These are phyloP conservation scores for Venturia oleaginea DNA, from an alignment of 2,329 filamentous ascomycete species.

Conservation along the genomic window DNA sequence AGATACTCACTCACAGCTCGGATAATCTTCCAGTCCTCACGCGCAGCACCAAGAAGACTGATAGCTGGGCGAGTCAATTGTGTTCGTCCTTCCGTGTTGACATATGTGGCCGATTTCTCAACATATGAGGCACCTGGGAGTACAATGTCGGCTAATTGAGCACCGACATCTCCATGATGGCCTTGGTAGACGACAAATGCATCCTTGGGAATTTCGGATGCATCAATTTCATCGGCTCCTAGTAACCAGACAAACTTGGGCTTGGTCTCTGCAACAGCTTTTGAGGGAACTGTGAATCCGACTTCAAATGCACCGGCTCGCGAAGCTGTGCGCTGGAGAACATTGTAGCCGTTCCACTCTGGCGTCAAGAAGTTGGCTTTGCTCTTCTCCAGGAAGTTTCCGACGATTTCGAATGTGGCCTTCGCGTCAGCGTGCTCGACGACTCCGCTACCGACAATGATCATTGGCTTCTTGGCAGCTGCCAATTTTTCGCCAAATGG, in stretches of 20 bases:
- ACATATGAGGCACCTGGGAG: slow-evolving; percentile 94
- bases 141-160: slow-evolving; percentile 85
- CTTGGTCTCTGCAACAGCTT: slow-evolving; percentile 70
- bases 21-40: slow-evolving; percentile 99
- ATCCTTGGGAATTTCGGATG: slow-evolving; percentile 83
- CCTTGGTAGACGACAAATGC: slow-evolving; percentile 97
- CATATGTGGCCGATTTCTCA: slow-evolving; percentile 90
- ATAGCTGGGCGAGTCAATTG: slow-evolving; percentile 90
- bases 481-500: slow-evolving; percentile 89
- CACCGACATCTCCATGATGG: slow-evolving; percentile 90
- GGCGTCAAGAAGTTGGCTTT: slow-evolving; percentile 75
- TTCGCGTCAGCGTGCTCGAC: slow-evolving; percentile 88
- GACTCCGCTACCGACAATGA: slow-evolving; percentile 85
- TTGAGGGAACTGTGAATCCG: slow-evolving; percentile 81
- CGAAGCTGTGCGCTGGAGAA: slow-evolving; percentile 88
- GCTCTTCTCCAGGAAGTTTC: slow-evolving; percentile 88
- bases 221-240: slow-evolving; percentile 82
- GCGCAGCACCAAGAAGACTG: slow-evolving; percentile 75
- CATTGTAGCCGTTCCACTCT: slow-evolving; percentile 97
- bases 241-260: slow-evolving; percentile 97
- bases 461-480: slow-evolving; percentile 86
- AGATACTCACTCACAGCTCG: slow-evolving; percentile 89
- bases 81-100: slow-evolving; percentile 95
- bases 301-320: slow-evolving; percentile 91
- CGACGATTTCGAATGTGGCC: slow-evolving; percentile 85